Base-by-base conservation (phyloP, 805 yeast species). In the Candida multigemmis region DNA sequence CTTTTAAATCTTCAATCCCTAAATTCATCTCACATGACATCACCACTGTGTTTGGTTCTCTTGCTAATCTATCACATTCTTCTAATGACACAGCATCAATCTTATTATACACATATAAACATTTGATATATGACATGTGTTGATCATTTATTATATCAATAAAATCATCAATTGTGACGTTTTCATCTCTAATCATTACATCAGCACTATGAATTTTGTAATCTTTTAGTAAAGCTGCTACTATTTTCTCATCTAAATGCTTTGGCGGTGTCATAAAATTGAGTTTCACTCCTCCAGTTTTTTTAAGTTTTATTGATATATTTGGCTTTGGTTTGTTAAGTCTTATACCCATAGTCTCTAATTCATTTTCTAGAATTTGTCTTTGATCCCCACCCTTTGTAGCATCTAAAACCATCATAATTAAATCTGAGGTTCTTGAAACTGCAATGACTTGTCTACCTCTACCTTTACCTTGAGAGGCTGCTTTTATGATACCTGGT, bases 371-470 rank as follows among this genome's bases (percentile, higher is more conserved):
- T 38, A 89, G 63, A 31, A 87, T 82, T 42, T 69, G 75, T 38
- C 96, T 66, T 53, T 89, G 98, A 42, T 87, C 86, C 16, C 75
- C 77, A 16, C 94, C 83, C 50, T 91, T 91, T 2, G 98, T 89
- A 2, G 97, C 96, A 56, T 89, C 98, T 37, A 89, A 58, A 30
- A 89, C 86, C 94, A 89, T 91, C 46, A 89, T 59, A 35, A 89
- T 78, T 46, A 89, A 60, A 48, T 91, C 97, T 0, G 96, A 86
- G 0, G 97, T 89, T 51, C 91, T 79, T 0, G 96, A 94, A 0
- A 96, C 91, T 2, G 97, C 81, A 38, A 89, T 87, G 22, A 91
- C 97, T 53, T 91, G 97, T 43, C 95, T 71, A 31, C 97, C 97
- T 53, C 98, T 74, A 42, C 98, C 98, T 54, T 87, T 87, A 44